Evolutionary conservation across 1,139 yeast species (phyloP), one percentile per base, ranked within the genome.

Genomic region (Candida frijolesensis): DNA sequence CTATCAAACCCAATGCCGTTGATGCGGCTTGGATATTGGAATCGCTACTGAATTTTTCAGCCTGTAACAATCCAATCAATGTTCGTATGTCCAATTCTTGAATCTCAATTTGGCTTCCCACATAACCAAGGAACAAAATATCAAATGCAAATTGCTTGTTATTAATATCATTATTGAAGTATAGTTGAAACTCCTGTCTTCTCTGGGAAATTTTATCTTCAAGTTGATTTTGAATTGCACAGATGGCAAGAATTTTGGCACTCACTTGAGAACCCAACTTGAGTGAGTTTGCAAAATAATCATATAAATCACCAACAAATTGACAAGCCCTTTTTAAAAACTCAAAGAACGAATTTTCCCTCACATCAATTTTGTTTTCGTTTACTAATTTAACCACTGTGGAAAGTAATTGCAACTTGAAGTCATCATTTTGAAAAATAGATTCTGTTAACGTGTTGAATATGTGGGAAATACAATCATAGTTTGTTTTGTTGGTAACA

Each of bases 1-100:
- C 72, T 29, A 81, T 62, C 12, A 78, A 72, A 0, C 89, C 87
- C 38, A 84, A 65, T 0, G 87, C 73, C 44, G 76, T 74, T 0
- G 87, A 80, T 0, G 85, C 75, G 6, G 80, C 80, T 18, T 68
- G 55, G 49, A 73, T 73, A 9, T 78, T 63, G 6, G 65, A 63
- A 15, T 75, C 81, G 44, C 79, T 78, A 44, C 58, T 59, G 33
- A 54, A 44, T 8, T 40, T 27, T 7, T 42, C 42, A 22, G 51
- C 47, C n/a, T 50, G 47, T 18, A 55, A 44, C 39, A 57, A 49
- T 2, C 37, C 47, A 30, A 50, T 50, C 12, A 57, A 47, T 9
- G 48, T 44, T 29, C 47, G 46, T 22, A 51, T 44, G 16, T 46
- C 46, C 12, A 56, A 45, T 14, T 50, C 57, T 9, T 38, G 35